These are phyloP conservation scores for Tuber umbilicatum DNA, from an alignment of 495 filamentous ascomycete species.

Conservation along the genomic window DNA sequence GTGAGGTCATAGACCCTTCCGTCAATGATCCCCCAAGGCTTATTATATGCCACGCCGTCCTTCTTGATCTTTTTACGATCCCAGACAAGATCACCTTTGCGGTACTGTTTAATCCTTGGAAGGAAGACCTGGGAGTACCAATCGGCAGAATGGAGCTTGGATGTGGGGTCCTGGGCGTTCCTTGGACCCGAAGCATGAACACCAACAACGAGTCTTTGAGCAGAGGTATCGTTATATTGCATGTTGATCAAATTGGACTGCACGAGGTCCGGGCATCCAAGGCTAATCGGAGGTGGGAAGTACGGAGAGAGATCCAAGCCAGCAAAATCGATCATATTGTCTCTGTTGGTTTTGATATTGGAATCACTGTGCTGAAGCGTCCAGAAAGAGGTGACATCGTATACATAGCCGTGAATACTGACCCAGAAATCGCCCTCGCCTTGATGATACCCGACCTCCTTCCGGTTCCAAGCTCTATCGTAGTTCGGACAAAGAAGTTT, in stretches of 20 bases:
- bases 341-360: constrained; percentile 52
- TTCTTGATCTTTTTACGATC: constrained; percentile 50
- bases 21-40: constrained; percentile 73
- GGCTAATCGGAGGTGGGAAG: constrained; percentile 70
- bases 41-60: constrained; percentile 59
- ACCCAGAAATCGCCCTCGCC: constrained; percentile 76
- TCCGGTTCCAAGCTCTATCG: constrained; percentile 77
- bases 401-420: constrained; percentile 79
- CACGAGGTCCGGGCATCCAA: constrained; percentile 64
- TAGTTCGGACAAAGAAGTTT: constrained; percentile 80
- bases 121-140: constrained; percentile 75
- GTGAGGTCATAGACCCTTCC: constrained; percentile 78
- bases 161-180: constrained; percentile 49
- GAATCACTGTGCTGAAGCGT: constrained; percentile 69
- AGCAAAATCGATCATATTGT: constrained; percentile 67
- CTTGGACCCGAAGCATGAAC: constrained; percentile 62
- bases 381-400: constrained; percentile 78
- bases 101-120: constrained; percentile 73
- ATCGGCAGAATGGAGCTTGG: constrained; percentile 53
- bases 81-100: constrained; percentile 79
- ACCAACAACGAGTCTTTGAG: constrained; percentile 46
- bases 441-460: constrained; percentile 65
- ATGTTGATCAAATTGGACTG: constrained; percentile 50
- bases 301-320: constrained; percentile 76
- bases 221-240: constrained; percentile 51